Evolutionary conservation across 2,329 filamentous ascomycete genomes (phyloP).

Genomic region (Rosellinia necatrix): DNA sequence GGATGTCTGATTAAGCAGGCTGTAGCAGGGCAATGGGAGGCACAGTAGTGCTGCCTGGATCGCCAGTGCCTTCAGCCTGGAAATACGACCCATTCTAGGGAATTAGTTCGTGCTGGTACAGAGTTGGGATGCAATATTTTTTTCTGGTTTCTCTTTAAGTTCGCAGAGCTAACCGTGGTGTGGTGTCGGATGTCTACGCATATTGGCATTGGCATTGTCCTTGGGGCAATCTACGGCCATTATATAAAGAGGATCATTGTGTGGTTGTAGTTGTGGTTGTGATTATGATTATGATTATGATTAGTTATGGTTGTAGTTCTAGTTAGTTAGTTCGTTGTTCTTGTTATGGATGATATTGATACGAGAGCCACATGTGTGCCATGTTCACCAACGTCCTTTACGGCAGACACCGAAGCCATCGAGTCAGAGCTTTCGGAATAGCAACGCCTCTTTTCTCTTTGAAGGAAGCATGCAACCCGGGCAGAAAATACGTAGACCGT

Average conservation of each 20-base stretch:
- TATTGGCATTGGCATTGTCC: no score
- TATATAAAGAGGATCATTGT: slow-evolving; percentile 14
- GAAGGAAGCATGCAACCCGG: not conserved
- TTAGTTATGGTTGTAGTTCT: no score
- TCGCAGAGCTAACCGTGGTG: not conserved
- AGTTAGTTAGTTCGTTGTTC: no score
- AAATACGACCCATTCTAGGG: slow-evolving; percentile 16
- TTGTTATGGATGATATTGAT: no score
- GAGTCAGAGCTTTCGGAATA: slow-evolving; percentile 1
- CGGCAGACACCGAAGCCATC: not conserved
- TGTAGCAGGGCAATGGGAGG: slow-evolving; percentile 7
- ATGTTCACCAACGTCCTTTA: no score
- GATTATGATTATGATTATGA: no score
- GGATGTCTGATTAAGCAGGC: slow-evolving; percentile 6
- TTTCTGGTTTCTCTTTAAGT: no score
- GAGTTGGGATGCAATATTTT: not conserved
- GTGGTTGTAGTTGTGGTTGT: not conserved
- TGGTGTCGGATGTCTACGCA: not conserved
- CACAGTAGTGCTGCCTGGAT: slow-evolving; percentile 12
- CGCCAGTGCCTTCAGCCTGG: not conserved
- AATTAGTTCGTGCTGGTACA: not conserved
- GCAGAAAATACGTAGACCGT: slow-evolving; percentile 11
- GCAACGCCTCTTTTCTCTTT: not conserved
- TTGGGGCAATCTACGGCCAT: slow-evolving; percentile 16
- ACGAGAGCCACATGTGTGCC: no score